Base-by-base conservation (phyloP, 768 basidiomycete genomes). In the Calocybe indica region DNA sequence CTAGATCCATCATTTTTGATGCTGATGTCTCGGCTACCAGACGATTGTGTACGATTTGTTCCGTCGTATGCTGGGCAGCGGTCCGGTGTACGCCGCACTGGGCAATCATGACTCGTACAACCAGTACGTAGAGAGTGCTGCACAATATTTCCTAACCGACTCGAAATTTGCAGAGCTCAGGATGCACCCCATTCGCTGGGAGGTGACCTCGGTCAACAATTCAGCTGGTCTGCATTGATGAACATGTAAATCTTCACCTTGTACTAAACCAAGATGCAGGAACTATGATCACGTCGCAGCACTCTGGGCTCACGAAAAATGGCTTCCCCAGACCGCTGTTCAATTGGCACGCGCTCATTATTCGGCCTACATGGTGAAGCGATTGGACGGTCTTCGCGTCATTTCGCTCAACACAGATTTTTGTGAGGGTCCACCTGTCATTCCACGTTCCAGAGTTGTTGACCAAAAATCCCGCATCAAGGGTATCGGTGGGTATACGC, bases 101-200 rank as follows among this genome's bases (percentile, higher is more conserved):
- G 87, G 87, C 7, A 90, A 90, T 59, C 87, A 90, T 55, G 87
- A 90, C 58, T 81, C 73, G 37, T 85, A 82, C 60, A 80, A 82
- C 54, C 73, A 79, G 80, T 84, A 51, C 30, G 76, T 55, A 12
- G 15, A 31, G 14, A 43, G 33, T 15, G 9, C 33, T 47, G 40
- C 11, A n/a, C 14, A 31, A 14, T 14, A 8, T 5, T 13, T 34
- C 38, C 40, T 39, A 13, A 36, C 38, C 43, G 43, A 14, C 34
- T 37, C 29, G 15, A 34, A 5, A 11, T 22, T 48, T 5, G 37
- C 58, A 72, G 82, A 62, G 79, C 77, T 2, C 72, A 82, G 55
- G 84, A 84, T 52, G 76, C 84, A 1, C 76, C 80, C 29, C 72
- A 78, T 54, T 68, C 79, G 5, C 63, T 88, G 1, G 78, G 75